Percentiles rank a stretch among this genome's conserved stretches.
Conservation (phyloP, 805 yeast species). For the Saccharomyces paradoxus region DNA sequence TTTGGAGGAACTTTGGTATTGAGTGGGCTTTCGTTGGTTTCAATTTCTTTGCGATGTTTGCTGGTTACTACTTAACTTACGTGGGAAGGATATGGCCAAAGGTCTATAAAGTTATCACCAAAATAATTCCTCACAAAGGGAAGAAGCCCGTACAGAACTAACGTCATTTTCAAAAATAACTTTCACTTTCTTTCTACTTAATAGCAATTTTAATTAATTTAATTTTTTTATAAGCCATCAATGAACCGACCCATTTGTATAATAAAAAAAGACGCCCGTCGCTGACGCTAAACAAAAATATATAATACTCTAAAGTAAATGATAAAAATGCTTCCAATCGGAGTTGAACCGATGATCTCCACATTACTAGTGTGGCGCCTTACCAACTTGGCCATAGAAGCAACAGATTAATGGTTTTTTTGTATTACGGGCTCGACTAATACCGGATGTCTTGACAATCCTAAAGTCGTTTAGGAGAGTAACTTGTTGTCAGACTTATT, state of each 20-base stretch:
- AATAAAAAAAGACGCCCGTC: constrained; percentile 3
- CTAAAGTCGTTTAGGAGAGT: too few species aligned
- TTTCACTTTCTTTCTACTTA: background rate
- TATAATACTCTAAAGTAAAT: too few species aligned
- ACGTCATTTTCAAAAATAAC: background rate
- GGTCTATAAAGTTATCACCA: constrained; percentile 2
- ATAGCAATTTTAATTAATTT: background rate
- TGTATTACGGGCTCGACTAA: too few species aligned
- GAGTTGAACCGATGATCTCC: constrained; percentile 77
- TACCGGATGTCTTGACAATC: too few species aligned
- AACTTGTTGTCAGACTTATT: too few species aligned
- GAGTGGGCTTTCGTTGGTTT: constrained; percentile 44
- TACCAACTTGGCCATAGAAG: constrained; percentile 65
- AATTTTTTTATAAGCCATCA: background rate
- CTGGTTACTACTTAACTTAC: constrained; percentile 18
- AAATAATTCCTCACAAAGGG: background rate
- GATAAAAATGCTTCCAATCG: constrained; percentile 49
- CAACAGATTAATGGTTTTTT: constrained; percentile 10
- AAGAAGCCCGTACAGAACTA: background rate
- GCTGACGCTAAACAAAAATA: too few species aligned
- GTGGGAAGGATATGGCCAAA: constrained; percentile 14
- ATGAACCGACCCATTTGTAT: background rate
- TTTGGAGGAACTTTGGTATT: constrained; percentile 59
- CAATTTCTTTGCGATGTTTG: constrained; percentile 35
- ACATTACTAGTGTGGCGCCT: constrained; percentile 88